Percentiles rank a stretch among this genome's conserved stretches.
Evolutionary conservation across 768 basidiomycete genomes (phyloP).

Genomic region (Leucogyrophana mollusca): DNA sequence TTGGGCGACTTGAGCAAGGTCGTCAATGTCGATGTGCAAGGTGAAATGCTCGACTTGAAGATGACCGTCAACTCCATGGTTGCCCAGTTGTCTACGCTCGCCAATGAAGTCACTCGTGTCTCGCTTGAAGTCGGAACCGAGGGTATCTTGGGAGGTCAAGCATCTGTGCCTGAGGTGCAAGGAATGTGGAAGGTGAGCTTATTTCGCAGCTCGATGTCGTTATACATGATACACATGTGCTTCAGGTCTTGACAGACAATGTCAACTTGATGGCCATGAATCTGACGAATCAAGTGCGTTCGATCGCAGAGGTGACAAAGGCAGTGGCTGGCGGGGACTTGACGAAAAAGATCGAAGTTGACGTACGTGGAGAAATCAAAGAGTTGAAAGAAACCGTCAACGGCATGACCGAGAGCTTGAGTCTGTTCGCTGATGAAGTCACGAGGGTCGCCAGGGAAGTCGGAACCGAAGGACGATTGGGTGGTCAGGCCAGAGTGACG

Average conservation of each 20-base stretch:
- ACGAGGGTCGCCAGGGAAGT: conserved; percentile 92
- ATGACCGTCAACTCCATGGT: conserved; percentile 82
- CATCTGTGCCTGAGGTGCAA: conserved; percentile 86
- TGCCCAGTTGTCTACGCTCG: conserved; percentile 66
- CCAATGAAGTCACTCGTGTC: conserved; percentile 87
- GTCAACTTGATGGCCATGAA: conserved; percentile 92
- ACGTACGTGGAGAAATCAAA: conserved; percentile 89
- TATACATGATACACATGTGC: conserved; percentile 19
- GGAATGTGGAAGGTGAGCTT: conserved; percentile 90
- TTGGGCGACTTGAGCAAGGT: conserved; percentile 79
- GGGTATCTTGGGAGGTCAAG: conserved; percentile 93
- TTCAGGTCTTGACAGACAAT: conserved; percentile 65
- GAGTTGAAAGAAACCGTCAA: conserved; percentile 93
- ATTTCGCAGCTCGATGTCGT: not conserved
- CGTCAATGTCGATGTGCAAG: conserved; percentile 90
- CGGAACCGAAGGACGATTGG: conserved; percentile 93
- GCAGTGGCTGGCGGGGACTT: conserved; percentile 93
- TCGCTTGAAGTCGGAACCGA: conserved; percentile 90
- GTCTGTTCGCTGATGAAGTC: conserved; percentile 82
- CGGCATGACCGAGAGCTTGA: conserved; percentile 88
- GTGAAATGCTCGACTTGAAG: conserved; percentile 89
- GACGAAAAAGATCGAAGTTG: conserved; percentile 89
- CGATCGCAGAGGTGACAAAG: conserved; percentile 88
- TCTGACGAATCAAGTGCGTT: conserved; percentile 87
- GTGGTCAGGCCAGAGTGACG: conserved; percentile 91